A percentile compares a stretch with the other conserved stretches of the same genome.
These are phyloP conservation scores for Phytophthora crassamura DNA, from an alignment of 352 stramenopile species.

Conservation along the genomic window DNA sequence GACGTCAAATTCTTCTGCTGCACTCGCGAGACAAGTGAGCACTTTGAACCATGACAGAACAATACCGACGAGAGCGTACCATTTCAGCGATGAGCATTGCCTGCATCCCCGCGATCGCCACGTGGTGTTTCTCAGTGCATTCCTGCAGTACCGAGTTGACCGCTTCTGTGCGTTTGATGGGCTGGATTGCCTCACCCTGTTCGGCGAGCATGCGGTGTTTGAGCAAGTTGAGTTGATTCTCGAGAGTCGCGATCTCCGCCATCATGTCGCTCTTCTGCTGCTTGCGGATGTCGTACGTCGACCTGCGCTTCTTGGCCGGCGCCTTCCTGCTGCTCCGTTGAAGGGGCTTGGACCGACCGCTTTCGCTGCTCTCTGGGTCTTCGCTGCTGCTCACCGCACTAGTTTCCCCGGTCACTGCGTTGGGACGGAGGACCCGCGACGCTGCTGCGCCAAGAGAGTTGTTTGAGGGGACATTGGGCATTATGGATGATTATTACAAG, in stretches of 20 bases:
- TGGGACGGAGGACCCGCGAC: constrained; percentile 6
- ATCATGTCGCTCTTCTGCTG: constrained; percentile 43
- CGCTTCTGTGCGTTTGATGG: constrained; percentile 10
- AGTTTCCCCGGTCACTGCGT: not conserved
- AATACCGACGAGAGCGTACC: constrained; percentile 8
- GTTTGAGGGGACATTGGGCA: not conserved
- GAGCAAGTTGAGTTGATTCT: constrained; percentile 38
- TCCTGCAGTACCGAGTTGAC: constrained; percentile 33
- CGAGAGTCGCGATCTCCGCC: constrained; percentile 23
- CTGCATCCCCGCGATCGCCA: constrained; percentile 31
- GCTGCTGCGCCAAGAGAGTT: not conserved
- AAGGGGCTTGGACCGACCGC: not conserved
- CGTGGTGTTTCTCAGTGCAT: constrained; percentile 27
- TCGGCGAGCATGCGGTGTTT: constrained; percentile 35
- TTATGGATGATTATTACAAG: too few species aligned
- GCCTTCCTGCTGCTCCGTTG: constrained; percentile 7
- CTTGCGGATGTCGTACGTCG: constrained; percentile 41
- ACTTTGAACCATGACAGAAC: not conserved
- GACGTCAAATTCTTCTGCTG: constrained; percentile 15
- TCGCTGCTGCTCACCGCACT: constrained; percentile 6
- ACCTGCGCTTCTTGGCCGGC: constrained; percentile 31
- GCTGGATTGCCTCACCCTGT: constrained; percentile 22
- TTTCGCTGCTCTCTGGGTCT: not conserved
- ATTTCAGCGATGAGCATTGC: constrained; percentile 13
- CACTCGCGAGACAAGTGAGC: not conserved